Conservation (phyloP, 306 rosid species). For the Inga oerstediana region DNA sequence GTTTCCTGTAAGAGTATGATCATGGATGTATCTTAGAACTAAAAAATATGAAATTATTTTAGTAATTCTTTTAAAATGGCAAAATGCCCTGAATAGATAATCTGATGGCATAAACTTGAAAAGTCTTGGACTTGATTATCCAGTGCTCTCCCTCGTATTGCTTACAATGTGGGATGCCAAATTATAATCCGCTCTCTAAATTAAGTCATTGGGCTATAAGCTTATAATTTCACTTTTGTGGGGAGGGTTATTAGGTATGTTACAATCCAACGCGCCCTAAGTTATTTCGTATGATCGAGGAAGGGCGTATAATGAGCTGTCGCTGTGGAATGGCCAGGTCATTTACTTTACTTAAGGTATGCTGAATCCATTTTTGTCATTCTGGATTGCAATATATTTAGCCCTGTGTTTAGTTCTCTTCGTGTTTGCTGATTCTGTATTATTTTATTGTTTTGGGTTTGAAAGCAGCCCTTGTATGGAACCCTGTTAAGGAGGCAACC, state of each 20-base stretch:
- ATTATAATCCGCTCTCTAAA: background rate
- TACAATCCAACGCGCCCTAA: background rate
- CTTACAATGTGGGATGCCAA: background rate
- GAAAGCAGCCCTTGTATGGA: slow-evolving; percentile 56
- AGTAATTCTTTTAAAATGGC: background rate
- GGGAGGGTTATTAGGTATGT: background rate
- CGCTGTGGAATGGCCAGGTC: background rate
- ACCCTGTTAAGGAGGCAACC: slow-evolving; percentile 76
- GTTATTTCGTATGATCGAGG: background rate
- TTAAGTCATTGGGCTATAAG: background rate
- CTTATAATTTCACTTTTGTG: background rate
- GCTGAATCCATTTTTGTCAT: slow-evolving; percentile 40
- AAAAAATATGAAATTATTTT: background rate
- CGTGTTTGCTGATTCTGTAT: slow-evolving; percentile 34
- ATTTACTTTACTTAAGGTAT: background rate
- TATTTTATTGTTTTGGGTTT: slow-evolving; percentile 52
- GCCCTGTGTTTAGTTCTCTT: slow-evolving; percentile 34
- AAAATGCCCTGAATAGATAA: background rate
- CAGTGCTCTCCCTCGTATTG: background rate
- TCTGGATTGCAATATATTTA: slow-evolving; percentile 25
- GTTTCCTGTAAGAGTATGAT: background rate
- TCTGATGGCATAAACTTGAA: background rate
- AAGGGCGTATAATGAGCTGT: background rate
- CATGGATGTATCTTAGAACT: background rate
- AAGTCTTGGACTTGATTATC: background rate